Conservation (phyloP, 1,139 yeast species). For the Kodamaea anthophila region DNA sequence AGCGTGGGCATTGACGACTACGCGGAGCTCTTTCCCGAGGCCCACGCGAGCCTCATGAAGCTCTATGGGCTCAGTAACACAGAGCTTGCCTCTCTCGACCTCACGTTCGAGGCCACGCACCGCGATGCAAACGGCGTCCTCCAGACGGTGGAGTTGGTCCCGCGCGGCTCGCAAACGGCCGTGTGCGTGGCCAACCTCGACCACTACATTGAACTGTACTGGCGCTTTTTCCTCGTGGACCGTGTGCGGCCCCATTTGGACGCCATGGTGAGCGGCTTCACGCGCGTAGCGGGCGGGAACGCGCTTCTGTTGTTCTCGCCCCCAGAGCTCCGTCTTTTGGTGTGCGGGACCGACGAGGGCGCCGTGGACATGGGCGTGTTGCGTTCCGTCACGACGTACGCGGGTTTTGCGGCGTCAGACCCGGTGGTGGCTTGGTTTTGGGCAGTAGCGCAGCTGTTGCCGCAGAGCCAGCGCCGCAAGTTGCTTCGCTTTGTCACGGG, state of each 20-base stretch:
- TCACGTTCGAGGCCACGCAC: conserved; percentile 36
- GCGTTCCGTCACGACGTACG: conserved; percentile 66
- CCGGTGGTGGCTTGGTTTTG: conserved; percentile 72
- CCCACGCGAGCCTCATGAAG: conserved; percentile 52
- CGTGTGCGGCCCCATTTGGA: conserved; percentile 49
- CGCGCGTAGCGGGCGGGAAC: conserved; percentile 71
- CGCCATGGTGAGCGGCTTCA: conserved; percentile 65
- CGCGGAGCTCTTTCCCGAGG: conserved; percentile 57
- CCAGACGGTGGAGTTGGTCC: conserved; percentile 44
- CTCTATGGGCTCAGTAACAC: conserved; percentile 38
- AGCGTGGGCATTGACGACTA: conserved; percentile 59
- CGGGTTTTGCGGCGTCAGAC: conserved; percentile 34
- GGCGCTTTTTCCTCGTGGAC: conserved; percentile 51
- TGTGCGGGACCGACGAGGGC: conserved; percentile 71
- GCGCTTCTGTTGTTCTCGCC: conserved; percentile 74
- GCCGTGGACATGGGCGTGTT: conserved; percentile 63
- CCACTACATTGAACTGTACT: conserved; percentile 57
- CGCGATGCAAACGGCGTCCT: conserved; percentile 33
- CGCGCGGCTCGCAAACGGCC: conserved; percentile 45
- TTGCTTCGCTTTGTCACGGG: conserved; percentile 80
- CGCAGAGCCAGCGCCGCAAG: conserved; percentile 47
- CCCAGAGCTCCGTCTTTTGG: conserved; percentile 69
- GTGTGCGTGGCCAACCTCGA: conserved; percentile 56
- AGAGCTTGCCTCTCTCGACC: conserved; percentile 25
- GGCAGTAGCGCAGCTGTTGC: conserved; percentile 54